Base-by-base conservation (phyloP, 441 rosid species). In the Populus tomentosa region DNA sequence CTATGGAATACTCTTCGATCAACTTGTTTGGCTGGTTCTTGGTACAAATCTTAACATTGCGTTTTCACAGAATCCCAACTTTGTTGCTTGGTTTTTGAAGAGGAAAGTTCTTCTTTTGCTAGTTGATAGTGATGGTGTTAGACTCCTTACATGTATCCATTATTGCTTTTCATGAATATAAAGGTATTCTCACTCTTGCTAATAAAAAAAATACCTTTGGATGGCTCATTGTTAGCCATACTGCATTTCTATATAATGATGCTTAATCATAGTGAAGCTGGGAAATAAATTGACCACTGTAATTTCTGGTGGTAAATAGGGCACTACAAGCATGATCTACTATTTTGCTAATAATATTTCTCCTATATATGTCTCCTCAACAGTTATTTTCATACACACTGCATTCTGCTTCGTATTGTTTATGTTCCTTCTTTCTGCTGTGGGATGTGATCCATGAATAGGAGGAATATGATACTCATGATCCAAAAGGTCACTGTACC, bases 401-500 rank as follows among this genome's bases (percentile, higher is more conserved):
- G n/a, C 62, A 56, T 56, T 56, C 62, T 50, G 59, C 7, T 14
- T 50, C 59, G 16, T 50, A 50, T 16, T 50, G 59, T 16, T 50
- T 6, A 50, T 50, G 7, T 50, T 50, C n/a, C 59, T 18, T 14
- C 59, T 50, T 16, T 50, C 24, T 24, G 24, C 21, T 56, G 23
- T 56, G 62, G 24, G 62, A 9, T 62, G 38, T 40, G 40, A 68
- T 28, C 59, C 23, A 26, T 75, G 7, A 35, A 74, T 67, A 95
- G 98, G 97, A 90, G 84, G 97, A 95, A 81, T 95, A 93, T 26
- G 99, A 95, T 79, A 93, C 99, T 16, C 97, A 95, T 82, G 98
- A 95, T 78, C 98, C 98, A 6, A 95, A 92, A 63, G 99, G 98
- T 16, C 98, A 91, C 46, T 88, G 90, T 77, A 79, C 91, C 6